These are phyloP conservation scores for Paraphoma sp. DNA, from an alignment of 2,329 filamentous ascomycete species.

Conservation along the genomic window DNA sequence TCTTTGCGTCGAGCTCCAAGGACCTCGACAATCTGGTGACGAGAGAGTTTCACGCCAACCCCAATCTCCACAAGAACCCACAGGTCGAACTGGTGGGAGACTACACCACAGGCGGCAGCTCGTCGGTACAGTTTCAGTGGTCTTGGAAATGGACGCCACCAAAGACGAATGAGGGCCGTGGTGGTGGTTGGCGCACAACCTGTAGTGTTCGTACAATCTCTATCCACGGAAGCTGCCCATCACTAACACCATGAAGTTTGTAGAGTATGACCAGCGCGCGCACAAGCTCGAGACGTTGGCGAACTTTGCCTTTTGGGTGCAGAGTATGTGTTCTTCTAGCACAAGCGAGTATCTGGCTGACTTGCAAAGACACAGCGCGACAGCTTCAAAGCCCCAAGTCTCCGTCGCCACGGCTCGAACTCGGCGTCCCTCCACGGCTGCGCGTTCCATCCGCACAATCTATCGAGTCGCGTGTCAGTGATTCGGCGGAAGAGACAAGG, in stretches of 20 bases:
- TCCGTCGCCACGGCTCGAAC: conserved; percentile 74
- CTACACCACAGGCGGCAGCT: conserved; percentile 80
- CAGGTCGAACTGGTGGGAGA: conserved; percentile 97
- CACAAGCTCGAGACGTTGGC: conserved; percentile 88
- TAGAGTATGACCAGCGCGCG: conserved; percentile 94
- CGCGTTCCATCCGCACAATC: conserved; percentile 88
- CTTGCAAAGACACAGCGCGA: conserved; percentile 43
- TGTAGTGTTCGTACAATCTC: conserved; percentile 72
- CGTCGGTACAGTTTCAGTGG: conserved; percentile 91
- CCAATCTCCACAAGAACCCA: conserved; percentile 95
- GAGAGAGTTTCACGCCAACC: conserved; percentile 94
- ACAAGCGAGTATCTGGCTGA: conserved; percentile 6
- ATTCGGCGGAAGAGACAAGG: conserved; percentile 63
- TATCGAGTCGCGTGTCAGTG: conserved; percentile 80
- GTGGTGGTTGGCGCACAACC: conserved; percentile 92
- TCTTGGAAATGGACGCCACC: conserved; percentile 97
- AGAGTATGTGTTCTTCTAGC: conserved; percentile 63
- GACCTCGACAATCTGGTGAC: conserved; percentile 95
- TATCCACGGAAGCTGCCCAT: background rate
- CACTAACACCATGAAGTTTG: conserved; percentile 67
- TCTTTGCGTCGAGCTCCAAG: conserved; percentile 82
- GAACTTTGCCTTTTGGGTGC: conserved; percentile 94
- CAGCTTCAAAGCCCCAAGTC: conserved; percentile 48
- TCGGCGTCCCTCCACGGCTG: conserved; percentile 76
- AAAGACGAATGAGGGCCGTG: conserved; percentile 78